Percentiles rank a stretch among this genome's conserved stretches.
Evolutionary conservation across 1,284 basidiomycete species (phyloP).

Genomic region (Termitomyces sp.): DNA sequence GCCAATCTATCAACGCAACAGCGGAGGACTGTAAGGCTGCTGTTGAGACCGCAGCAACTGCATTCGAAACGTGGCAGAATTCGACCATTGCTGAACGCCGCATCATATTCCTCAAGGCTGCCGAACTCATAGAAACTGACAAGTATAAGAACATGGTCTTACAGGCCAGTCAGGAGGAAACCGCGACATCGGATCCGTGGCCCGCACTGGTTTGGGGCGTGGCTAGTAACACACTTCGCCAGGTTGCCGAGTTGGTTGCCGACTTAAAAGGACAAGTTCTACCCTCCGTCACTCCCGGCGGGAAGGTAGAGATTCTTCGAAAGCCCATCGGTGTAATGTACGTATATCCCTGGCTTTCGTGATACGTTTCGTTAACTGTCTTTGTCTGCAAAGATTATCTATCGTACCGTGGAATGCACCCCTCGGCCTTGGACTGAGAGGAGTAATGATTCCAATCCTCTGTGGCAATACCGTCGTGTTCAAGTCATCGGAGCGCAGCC

Average conservation of each 20-base stretch:
- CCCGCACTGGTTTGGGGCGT: conserved; percentile 18
- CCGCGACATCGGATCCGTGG: conserved; percentile 20
- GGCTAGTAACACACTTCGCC: conserved; percentile 21
- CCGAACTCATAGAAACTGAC: conserved; percentile 38
- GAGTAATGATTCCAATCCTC: conserved; percentile 48
- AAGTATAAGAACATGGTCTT: neutral
- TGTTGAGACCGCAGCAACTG: conserved; percentile 41
- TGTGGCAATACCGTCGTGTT: conserved; percentile 63
- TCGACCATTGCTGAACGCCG: conserved; percentile 34
- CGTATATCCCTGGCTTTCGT: conserved; percentile 10
- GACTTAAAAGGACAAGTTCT: conserved; percentile 28
- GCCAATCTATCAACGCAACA: conserved; percentile 40
- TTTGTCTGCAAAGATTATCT: conserved; percentile 25
- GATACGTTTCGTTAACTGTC: neutral
- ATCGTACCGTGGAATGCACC: conserved; percentile 47
- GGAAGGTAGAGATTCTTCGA: conserved; percentile 25
- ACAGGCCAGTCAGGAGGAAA: too few relatives aligned
- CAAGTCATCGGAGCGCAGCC: conserved; percentile 55
- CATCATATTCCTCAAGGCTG: conserved; percentile 43
- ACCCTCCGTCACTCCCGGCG: conserved; percentile 28
- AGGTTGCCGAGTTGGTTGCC: conserved; percentile 24
- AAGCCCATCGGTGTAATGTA: conserved; percentile 37
- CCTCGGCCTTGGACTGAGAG: conserved; percentile 39
- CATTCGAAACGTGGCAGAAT: conserved; percentile 47
- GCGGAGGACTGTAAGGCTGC: conserved; percentile 44